Conservation (phyloP, 352 stramenopile genomes). For the Globisporangium nodosum region DNA sequence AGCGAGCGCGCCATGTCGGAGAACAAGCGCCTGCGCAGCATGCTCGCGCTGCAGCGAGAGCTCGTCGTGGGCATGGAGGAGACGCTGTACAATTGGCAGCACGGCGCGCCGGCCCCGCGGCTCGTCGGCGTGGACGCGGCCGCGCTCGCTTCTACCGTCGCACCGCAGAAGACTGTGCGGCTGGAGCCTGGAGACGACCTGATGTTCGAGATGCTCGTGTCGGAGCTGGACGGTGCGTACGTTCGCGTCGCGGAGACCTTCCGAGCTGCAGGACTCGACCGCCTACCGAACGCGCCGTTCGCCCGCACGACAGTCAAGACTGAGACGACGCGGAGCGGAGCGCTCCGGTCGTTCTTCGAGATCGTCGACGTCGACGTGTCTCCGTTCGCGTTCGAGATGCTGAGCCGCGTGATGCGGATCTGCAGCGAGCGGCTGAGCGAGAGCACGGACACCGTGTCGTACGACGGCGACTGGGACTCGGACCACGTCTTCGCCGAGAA, state of each 20-base stretch:
- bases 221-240: constrained; percentile 9
- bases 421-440: not conserved
- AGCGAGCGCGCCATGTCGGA: not conserved
- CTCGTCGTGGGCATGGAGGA: constrained; percentile 8
- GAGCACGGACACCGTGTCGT: not conserved
- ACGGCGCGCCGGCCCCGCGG: not conserved
- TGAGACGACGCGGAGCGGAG: no score
- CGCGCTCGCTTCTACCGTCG: not conserved
- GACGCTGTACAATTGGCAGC: constrained; percentile 8
- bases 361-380: not conserved
- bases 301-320: not conserved
- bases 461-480: constrained; percentile 1
- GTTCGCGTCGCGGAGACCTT: not conserved
- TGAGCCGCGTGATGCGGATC: not conserved
- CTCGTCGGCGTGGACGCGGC: not conserved
- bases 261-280: not conserved
- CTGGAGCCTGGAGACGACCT: constrained; percentile 7
- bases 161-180: constrained; percentile 2
- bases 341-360: not conserved
- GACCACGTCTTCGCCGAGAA: constrained; percentile 5
- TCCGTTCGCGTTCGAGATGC: not conserved
- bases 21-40: constrained; percentile 11
- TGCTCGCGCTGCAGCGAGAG: constrained; percentile 7
- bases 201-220: constrained; percentile 12
- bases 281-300: not conserved